phyloP scores from a whole-genome alignment of 768 basidiomycete species.

The Russula abietina region DNA sequence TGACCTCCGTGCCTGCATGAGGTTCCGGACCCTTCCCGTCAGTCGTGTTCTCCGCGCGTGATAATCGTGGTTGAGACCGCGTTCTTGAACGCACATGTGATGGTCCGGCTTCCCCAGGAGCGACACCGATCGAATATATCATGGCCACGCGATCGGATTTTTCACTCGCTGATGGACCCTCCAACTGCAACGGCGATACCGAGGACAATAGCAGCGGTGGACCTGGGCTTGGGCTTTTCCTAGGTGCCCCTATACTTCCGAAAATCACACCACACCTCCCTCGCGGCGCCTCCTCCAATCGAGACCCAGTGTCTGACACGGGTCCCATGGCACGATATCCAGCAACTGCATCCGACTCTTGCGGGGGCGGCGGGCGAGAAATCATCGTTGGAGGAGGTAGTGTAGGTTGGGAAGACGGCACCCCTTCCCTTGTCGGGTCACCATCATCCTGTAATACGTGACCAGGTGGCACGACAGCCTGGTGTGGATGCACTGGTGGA shows the following conservation, averaged over 20 bases:
- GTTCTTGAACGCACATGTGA: slow-evolving; percentile 31
- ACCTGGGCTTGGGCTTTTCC: slow-evolving; percentile 26
- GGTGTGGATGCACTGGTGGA: slow-evolving; percentile 17
- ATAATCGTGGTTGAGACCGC: slow-evolving; percentile 26
- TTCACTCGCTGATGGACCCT: not conserved
- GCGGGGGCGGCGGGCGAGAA: slow-evolving; percentile 32
- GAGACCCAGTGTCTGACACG: slow-evolving; percentile 8
- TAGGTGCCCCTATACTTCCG: slow-evolving; percentile 21
- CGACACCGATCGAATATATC: slow-evolving; percentile 43
- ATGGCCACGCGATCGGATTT: slow-evolving; percentile 33
- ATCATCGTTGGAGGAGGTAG: slow-evolving; percentile 33
- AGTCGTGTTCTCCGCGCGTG: not conserved
- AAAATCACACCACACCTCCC: slow-evolving; percentile 22
- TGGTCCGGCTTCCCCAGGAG: slow-evolving; percentile 34
- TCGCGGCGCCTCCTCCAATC: slow-evolving; percentile 1
- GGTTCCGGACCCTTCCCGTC: slow-evolving; percentile 6
- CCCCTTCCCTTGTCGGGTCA: slow-evolving; percentile 7
- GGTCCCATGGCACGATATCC: slow-evolving; percentile 32
- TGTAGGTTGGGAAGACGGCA: slow-evolving; percentile 12
- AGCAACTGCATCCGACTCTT: slow-evolving; percentile 34
- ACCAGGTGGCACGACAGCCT: slow-evolving; percentile 4
- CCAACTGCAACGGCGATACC: slow-evolving; percentile 5
- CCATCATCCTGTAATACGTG: slow-evolving; percentile 4
- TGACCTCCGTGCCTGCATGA: slow-evolving; percentile 13
- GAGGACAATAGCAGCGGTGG: slow-evolving; percentile 19